Evolutionary conservation across 1,284 basidiomycete genomes (phyloP), one percentile per base, ranked within the genome.

Genomic region (Afroboletus lepidellus): DNA sequence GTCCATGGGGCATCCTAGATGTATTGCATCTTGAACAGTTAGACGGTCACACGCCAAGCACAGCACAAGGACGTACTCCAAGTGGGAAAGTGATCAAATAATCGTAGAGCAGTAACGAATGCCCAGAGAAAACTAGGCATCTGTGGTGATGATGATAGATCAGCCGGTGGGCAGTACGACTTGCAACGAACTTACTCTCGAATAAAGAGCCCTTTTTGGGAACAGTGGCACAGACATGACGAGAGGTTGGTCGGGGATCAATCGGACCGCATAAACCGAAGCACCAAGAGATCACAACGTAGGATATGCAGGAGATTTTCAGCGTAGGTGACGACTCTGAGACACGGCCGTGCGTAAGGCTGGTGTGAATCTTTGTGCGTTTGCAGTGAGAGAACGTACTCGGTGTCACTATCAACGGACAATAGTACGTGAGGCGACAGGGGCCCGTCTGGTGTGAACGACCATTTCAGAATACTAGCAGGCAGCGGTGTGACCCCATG

Each of bases 1-100:
- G 59, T 50, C 50, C 50, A 50, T 0, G 50, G 53, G 12, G 53
- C 46, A 4, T 37, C 20, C 56, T 56, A 60, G 1, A 58, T 56
- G 23, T 51, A 58, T n/a, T 39, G 20, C 9, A 54, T 33, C 60
- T 61, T 49, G 5, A 2, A 24, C 5, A 32, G 24, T 50, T 9
- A 50, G 45, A 44, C 7, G 34, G 8, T 12, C 16, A 30, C 7
- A 8, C 3, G 5, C 34, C n/a, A 5, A 18, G 25, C 8, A 13
- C 18, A 41, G 16, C 29, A 43, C 1, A 2, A 3, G 11, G 1
- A 2, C 51, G 20, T 46, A 58, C 57, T 11, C 58, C 56, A 13
- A 42, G 43, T 3, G 51, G 39, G 3, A 58, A 39, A 6, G 57
- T 58, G 8, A 57, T 41, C 27, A 58, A n/a, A 32, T 57, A 48